Percentiles rank a stretch among this genome's conserved stretches.
Evolutionary conservation across 2,329 filamentous ascomycete species (phyloP).

Genomic region (Colletotrichum zoysiae): DNA sequence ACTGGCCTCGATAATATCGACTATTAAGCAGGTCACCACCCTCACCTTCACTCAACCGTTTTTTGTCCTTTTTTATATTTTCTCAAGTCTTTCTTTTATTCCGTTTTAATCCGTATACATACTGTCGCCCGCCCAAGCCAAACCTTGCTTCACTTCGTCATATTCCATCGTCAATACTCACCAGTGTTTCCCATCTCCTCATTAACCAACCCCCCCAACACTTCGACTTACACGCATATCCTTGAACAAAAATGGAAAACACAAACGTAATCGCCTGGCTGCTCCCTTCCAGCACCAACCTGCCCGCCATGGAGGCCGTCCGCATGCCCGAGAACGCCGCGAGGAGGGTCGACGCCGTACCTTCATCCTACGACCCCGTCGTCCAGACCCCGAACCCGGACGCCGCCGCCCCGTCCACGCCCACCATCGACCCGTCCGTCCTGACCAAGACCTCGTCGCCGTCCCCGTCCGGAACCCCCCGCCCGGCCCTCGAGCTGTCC

Average conservation of each 20-base stretch:
- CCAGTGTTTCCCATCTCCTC: neutral
- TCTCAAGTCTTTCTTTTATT: too few relatives aligned
- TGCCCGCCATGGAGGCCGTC: conserved; percentile 37
- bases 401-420: conserved; percentile 4
- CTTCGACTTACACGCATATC: conserved; percentile 7
- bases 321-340: conserved; percentile 35
- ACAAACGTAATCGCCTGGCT: conserved; percentile 43
- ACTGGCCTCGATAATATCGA: conserved; percentile 17
- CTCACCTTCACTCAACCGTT: conserved; percentile 21
- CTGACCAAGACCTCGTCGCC: conserved; percentile 5
- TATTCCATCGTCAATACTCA: neutral
- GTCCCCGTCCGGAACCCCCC: conserved; percentile 1
- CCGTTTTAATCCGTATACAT: neutral
- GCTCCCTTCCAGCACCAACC: conserved; percentile 40
- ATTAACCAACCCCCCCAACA: neutral
- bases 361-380: conserved; percentile 25
- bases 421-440: conserved; percentile 37
- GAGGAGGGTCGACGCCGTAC: conserved; percentile 33
- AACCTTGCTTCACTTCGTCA: neutral
- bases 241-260: conserved; percentile 21
- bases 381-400: conserved; percentile 24
- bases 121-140: neutral
- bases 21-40: neutral
- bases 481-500: conserved; percentile 52
- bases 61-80: too few relatives aligned